Conservation (phyloP, 805 yeast genomes). For the Saturnispora silvae region DNA sequence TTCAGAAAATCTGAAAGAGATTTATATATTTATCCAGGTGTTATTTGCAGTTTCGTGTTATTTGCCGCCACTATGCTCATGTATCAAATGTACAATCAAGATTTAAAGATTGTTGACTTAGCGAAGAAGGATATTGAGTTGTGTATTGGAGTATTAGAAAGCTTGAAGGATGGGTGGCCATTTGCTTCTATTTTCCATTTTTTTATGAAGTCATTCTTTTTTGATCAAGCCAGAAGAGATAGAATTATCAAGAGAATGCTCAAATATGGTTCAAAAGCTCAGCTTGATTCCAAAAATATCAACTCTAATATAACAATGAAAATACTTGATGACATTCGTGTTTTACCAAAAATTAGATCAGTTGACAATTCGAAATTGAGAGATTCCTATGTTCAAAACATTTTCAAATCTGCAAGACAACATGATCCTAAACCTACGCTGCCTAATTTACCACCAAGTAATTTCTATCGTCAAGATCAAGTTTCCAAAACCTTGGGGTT, state of each 20-base stretch:
- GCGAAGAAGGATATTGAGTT: conserved; percentile 18
- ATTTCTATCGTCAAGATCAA: not conserved
- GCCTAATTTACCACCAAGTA: not conserved
- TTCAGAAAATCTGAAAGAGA: conserved; percentile 46
- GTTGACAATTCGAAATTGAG: not conserved
- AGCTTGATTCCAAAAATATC: not conserved
- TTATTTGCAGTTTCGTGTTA: conserved; percentile 38
- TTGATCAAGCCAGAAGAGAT: conserved; percentile 23
- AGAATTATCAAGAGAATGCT: conserved; percentile 13
- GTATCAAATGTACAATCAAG: conserved; percentile 42
- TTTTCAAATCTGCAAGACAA: not conserved
- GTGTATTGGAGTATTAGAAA: conserved; percentile 25
- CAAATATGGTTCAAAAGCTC: not conserved
- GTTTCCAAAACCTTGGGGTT: not conserved
- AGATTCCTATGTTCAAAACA: not conserved
- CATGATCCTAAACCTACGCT: not conserved
- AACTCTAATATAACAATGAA: conserved; percentile 4
- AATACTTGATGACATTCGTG: conserved; percentile 2
- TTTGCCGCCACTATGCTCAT: conserved; percentile 61
- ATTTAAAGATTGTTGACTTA: conserved; percentile 16
- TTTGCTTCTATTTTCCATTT: conserved; percentile 41
- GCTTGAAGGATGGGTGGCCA: conserved; percentile 41
- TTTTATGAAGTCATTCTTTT: conserved; percentile 34
- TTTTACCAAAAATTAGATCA: conserved; percentile 1
- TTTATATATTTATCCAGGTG: conserved; percentile 26